Evolutionary conservation across 2,329 filamentous ascomycete genomes (phyloP), one percentile per base, ranked within the genome.

Genomic region (Mycosphaerella sp.): DNA sequence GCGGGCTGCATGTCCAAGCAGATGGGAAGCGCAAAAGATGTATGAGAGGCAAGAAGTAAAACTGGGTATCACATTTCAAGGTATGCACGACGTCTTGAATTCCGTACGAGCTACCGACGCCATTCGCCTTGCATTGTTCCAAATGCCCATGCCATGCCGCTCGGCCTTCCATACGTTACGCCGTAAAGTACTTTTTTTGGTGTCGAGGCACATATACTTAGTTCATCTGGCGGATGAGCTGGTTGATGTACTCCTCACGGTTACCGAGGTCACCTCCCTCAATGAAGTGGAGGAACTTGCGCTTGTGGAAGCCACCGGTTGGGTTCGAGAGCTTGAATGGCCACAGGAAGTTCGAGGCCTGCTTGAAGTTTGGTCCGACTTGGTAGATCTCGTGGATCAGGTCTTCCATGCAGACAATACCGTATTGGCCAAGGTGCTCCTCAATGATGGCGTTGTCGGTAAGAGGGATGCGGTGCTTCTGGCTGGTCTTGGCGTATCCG

Each of bases 311-410:
- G 64, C 93, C 92, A 75, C 93, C 93, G 68, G 80, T 97, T 73
- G 93, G 93, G 85, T 95, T 96, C 84, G 84, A 90, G 67, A 98
- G 87, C 87, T 98, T 97, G 86, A 98, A 98, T 73, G 93, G 93
- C 93, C 93, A 98, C 67, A 97, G 80, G 85, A 97, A 97, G 87
- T 97, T 98, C 80, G 86, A 84, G 71, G 89, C 90, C 81, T 96
- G 91, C 86, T 96, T 97, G 87, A 78, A 77, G 86, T 97, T 97
- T 81, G 92, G 92, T 74, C 93, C 92, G 66, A 97, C 93, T 57
- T 91, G 95, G 84, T 84, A 92, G 80, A 95, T 95, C 83, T 98
- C 93, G 83, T 98, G 93, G 77, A 98, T 91, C 67, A 98, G 80
- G 79, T 98, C 93, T 81, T 98, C 93, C 76, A 97, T 89, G 75